Conservation (phyloP, 495 filamentous ascomycete species). For the Trichoderma gamsii region DNA sequence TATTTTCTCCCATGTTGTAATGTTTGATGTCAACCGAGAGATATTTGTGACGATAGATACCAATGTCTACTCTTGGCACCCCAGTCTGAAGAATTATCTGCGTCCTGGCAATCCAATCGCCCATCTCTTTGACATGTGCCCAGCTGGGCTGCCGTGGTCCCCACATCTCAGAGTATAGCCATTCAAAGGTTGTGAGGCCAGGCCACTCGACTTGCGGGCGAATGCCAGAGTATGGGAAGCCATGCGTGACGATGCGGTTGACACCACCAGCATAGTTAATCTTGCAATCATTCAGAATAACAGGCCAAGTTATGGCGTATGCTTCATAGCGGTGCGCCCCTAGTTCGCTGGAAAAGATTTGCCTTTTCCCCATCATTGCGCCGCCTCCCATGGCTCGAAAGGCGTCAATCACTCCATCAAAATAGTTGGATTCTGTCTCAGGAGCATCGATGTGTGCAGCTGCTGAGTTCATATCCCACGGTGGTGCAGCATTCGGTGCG, state of each 20-base stretch:
- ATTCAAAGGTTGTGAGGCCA: slow-evolving; percentile 11
- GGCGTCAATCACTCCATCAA: slow-evolving; percentile 15
- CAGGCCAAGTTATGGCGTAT: slow-evolving; percentile 15
- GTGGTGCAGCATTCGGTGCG: slow-evolving; percentile 8
- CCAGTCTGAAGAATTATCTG: slow-evolving; percentile 15
- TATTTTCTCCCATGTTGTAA: slow-evolving; percentile 13
- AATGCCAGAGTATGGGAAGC: slow-evolving; percentile 14
- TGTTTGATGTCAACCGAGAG: slow-evolving; percentile 15
- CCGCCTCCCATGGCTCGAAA: slow-evolving; percentile 16
- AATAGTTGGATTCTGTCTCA: slow-evolving; percentile 15
- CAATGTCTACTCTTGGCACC: slow-evolving; percentile 11
- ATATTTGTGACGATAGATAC: slow-evolving; percentile 15
- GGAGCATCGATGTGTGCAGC: slow-evolving; percentile 15
- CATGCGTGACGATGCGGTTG: slow-evolving; percentile 13
- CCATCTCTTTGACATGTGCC: slow-evolving; percentile 16
- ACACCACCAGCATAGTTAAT: slow-evolving; percentile 15
- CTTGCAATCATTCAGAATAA: slow-evolving; percentile 16
- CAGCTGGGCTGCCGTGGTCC: slow-evolving; percentile 14
- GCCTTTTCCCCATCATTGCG: slow-evolving; percentile 13
- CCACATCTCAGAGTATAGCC: slow-evolving; percentile 17
- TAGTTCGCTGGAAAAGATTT: slow-evolving; percentile 11
- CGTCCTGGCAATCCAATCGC: slow-evolving; percentile 12
- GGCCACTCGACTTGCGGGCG: slow-evolving; percentile 12
- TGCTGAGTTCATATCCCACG: slow-evolving; percentile 13
- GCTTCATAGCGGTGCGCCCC: slow-evolving; percentile 15